These are phyloP conservation scores for Penicillium malachiteum DNA, from an alignment of 495 filamentous ascomycete genomes.

Conservation along the genomic window DNA sequence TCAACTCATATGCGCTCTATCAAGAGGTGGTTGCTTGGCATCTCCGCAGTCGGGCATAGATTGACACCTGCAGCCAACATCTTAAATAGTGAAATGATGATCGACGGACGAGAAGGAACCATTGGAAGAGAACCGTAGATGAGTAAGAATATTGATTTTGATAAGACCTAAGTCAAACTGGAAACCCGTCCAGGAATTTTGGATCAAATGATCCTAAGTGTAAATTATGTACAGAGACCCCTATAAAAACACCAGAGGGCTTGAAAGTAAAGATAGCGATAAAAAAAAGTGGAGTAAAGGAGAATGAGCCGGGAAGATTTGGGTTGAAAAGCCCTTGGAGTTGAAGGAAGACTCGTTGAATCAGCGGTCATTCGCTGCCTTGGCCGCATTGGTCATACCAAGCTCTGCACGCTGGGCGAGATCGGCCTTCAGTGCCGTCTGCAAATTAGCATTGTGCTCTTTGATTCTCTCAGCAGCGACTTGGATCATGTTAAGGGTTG, in stretches of 20 bases:
- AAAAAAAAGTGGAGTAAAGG: conserved; percentile 11
- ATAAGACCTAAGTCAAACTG: too few relatives aligned
- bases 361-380: conserved; percentile 74
- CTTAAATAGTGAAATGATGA: neutral
- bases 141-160: too few relatives aligned
- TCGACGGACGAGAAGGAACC: neutral
- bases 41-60: conserved; percentile 16
- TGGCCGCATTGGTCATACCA: conserved; percentile 73
- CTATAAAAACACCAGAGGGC: too few relatives aligned
- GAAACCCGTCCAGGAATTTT: neutral
- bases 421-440: conserved; percentile 72
- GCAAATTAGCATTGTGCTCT: conserved; percentile 69
- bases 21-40: conserved; percentile 21
- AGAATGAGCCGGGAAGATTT: neutral
- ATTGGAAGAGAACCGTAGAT: too few relatives aligned
- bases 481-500: conserved; percentile 66
- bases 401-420: conserved; percentile 69
- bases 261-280: too few relatives aligned
- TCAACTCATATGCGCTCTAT: conserved; percentile 3
- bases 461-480: conserved; percentile 75
- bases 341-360: neutral
- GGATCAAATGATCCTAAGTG: neutral
- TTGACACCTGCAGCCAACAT: neutral
- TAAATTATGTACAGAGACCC: neutral
- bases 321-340: neutral